Conservation (phyloP, 345 rosid genomes). For the Gossypium bickii region DNA sequence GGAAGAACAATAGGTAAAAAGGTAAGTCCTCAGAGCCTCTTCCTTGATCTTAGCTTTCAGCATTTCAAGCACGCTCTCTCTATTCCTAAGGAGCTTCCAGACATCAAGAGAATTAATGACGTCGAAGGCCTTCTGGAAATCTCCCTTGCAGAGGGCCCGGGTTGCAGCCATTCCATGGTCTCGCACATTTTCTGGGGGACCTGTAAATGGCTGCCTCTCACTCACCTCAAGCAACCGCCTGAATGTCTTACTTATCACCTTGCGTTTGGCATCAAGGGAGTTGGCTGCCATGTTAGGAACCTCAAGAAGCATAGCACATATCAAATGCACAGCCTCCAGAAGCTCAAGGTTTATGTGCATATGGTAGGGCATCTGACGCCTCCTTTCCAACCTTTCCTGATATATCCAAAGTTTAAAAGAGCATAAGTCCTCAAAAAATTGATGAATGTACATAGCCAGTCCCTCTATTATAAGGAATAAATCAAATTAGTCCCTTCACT, state of each 20-base stretch:
- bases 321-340: slow-evolving; percentile 85
- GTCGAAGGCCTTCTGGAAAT: slow-evolving; percentile 59
- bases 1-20: slow-evolving; percentile 57
- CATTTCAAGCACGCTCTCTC: slow-evolving; percentile 61
- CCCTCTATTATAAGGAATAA: no score
- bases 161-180: slow-evolving; percentile 92
- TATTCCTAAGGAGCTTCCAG: slow-evolving; percentile 66
- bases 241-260: slow-evolving; percentile 74
- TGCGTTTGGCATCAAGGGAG: slow-evolving; percentile 53
- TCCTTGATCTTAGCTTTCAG: slow-evolving; percentile 77
- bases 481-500: no score
- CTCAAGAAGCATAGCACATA: slow-evolving; percentile 90
- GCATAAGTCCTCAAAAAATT: not conserved
- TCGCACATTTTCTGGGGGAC: slow-evolving; percentile 84
- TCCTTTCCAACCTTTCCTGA: slow-evolving; percentile 87
- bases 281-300: slow-evolving; percentile 90
- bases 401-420: slow-evolving; percentile 10
- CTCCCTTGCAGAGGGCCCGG: slow-evolving; percentile 72
- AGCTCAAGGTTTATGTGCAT: slow-evolving; percentile 98
- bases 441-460: no score
- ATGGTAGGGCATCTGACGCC: slow-evolving; percentile 94
- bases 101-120: slow-evolving; percentile 66
- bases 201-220: slow-evolving; percentile 77
- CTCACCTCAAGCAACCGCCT: slow-evolving; percentile 70
- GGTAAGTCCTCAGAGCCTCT: slow-evolving; percentile 80